phyloP scores from a whole-genome alignment of 1,139 yeast genomes.

The Blastobotrys aristatus region DNA sequence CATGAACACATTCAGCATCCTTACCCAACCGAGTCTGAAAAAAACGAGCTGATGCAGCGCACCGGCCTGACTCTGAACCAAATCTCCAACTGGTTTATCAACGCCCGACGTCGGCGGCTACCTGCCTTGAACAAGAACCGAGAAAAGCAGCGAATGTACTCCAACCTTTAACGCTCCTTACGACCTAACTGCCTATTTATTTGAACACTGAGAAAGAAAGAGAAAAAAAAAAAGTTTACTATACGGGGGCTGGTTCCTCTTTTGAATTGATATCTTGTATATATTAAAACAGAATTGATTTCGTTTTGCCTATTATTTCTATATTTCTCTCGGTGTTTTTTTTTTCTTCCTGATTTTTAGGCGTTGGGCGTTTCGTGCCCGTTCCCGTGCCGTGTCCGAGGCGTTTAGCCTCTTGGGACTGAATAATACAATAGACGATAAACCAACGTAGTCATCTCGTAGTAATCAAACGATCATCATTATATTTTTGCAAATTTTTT shows the following conservation, averaged over 20 bases:
- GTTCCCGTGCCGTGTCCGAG: too few species aligned
- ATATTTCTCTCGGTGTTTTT: too few species aligned
- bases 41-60: slow-evolving; percentile 66
- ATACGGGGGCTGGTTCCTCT: neutral
- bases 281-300: neutral
- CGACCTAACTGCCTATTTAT: neutral
- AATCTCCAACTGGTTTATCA: slow-evolving; percentile 93
- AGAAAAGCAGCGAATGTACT: slow-evolving; percentile 10
- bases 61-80: slow-evolving; percentile 92
- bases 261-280: neutral
- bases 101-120: slow-evolving; percentile 84
- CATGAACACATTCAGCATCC: slow-evolving; percentile 85
- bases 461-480: neutral
- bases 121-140: slow-evolving; percentile 27
- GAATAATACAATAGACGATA: too few species aligned
- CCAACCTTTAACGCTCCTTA: neutral
- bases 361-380: too few species aligned
- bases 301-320: too few species aligned
- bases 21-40: slow-evolving; percentile 88
- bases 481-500: neutral
- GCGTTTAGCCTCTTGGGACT: too few species aligned
- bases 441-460: too few species aligned
- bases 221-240: neutral
- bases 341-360: too few species aligned
- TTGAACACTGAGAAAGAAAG: too few species aligned